phyloP scores from a whole-genome alignment of 2,329 filamentous ascomycete genomes.

The Ceratocystis cubensis region DNA sequence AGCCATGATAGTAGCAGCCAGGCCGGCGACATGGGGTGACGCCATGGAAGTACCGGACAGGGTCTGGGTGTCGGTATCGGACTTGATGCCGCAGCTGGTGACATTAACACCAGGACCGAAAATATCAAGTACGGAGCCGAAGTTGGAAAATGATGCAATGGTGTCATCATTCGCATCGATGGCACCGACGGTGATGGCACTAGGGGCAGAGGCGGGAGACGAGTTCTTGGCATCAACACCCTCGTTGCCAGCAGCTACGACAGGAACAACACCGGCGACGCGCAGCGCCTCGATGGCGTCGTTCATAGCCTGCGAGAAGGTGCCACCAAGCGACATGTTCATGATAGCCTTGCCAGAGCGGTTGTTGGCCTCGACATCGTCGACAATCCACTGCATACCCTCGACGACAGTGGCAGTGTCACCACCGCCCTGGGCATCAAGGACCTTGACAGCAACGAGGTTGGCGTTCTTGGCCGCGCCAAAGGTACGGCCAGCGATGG shows the following conservation, averaged over 20 bases:
- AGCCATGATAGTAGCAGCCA: constrained; percentile 54
- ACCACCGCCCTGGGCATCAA: constrained; percentile 34
- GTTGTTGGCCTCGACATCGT: constrained; percentile 34
- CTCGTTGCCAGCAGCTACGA: constrained; percentile 51
- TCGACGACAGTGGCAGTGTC: constrained; percentile 36
- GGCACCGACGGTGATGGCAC: constrained; percentile 48
- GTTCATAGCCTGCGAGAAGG: constrained; percentile 40
- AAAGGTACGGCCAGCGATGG: constrained; percentile 46
- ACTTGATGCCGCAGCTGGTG: constrained; percentile 40
- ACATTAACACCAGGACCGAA: constrained; percentile 45
- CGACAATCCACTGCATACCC: constrained; percentile 46
- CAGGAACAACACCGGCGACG: constrained; percentile 40
- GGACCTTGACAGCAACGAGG: constrained; percentile 49
- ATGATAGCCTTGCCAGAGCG: constrained; percentile 44
- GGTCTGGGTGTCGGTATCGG: constrained; percentile 33
- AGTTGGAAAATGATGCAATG: constrained; percentile 47
- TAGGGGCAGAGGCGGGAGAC: constrained; percentile 43
- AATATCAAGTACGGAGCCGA: constrained; percentile 40
- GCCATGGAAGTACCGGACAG: constrained; percentile 52
- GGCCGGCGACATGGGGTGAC: constrained; percentile 52
- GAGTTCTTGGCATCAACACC: constrained; percentile 38
- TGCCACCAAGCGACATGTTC: constrained; percentile 51
- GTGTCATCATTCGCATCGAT: constrained; percentile 39
- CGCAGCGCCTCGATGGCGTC: constrained; percentile 39
- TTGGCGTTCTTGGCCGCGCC: constrained; percentile 48